Conservation (phyloP, 495 filamentous ascomycete species). For the Geoglossum glabrum region DNA sequence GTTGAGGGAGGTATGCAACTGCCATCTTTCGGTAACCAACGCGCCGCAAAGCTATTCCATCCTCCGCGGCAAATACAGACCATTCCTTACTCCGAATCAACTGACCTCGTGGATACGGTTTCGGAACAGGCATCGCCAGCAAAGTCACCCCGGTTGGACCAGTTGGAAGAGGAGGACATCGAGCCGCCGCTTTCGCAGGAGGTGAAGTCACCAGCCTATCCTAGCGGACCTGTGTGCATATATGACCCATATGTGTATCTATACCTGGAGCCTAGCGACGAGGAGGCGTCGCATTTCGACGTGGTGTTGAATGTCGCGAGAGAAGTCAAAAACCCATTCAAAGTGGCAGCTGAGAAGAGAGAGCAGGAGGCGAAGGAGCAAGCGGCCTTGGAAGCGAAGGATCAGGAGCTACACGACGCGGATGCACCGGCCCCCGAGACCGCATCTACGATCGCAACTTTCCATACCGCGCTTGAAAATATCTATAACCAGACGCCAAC, state of each 20-base stretch:
- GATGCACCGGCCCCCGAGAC: not conserved
- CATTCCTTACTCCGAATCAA: not conserved
- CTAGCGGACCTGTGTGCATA: conserved; percentile 77
- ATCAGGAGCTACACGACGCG: not conserved
- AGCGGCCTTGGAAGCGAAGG: not conserved
- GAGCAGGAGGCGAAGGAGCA: not conserved
- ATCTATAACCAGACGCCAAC: conserved; percentile 9
- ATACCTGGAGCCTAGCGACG: conserved; percentile 72
- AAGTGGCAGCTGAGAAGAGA: not conserved
- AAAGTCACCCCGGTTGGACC: not conserved
- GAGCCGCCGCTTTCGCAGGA: conserved; percentile 58
- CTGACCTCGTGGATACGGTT: not conserved
- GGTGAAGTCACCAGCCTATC: conserved; percentile 78
- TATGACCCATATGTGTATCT: conserved; percentile 85
- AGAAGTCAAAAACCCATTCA: conserved; percentile 82
- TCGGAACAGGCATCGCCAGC: not conserved
- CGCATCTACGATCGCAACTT: not conserved
- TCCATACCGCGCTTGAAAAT: not conserved
- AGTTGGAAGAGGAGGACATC: conserved; percentile 46
- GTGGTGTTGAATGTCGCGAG: conserved; percentile 90
- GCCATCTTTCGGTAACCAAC: conserved; percentile 25
- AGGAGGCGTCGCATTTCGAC: conserved; percentile 73
- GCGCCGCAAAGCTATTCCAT: conserved; percentile 13
- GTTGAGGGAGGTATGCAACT: conserved; percentile 45
- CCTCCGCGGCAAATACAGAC: not conserved